A percentile compares a stretch with the other conserved stretches of the same genome.
phyloP scores from a whole-genome alignment of 176 grass and related monocot genomes.

The Musa schizocarpa region DNA sequence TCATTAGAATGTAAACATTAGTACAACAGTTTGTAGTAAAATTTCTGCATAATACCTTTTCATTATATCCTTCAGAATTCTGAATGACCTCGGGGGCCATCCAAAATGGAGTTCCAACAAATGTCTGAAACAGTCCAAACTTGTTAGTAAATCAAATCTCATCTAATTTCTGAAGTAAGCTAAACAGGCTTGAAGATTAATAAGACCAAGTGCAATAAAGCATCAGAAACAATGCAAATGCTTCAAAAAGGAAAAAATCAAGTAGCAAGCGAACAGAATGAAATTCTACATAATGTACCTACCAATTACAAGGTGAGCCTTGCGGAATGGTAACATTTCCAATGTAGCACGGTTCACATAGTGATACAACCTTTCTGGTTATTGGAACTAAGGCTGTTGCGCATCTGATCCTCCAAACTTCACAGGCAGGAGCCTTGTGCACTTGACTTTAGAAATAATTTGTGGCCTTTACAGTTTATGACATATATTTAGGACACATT shows the following conservation, averaged over 20 bases:
- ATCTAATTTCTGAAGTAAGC: too few relatives aligned
- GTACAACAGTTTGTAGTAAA: constrained; percentile 5
- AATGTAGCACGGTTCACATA: background rate
- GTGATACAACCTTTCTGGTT: background rate
- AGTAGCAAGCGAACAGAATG: background rate
- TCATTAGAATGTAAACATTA: constrained; percentile 11
- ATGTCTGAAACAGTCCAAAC: constrained; percentile 61
- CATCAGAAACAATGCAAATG: background rate
- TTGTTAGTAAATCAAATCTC: background rate
- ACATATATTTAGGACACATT: background rate
- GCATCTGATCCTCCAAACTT: background rate
- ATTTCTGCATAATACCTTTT: constrained; percentile 46
- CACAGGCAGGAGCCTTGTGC: background rate
- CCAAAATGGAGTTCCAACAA: constrained; percentile 99
- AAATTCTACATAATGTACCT: background rate
- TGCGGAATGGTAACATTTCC: background rate
- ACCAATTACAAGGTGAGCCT: background rate
- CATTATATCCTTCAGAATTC: constrained; percentile 97
- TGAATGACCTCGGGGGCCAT: constrained; percentile 99
- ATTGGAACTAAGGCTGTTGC: background rate
- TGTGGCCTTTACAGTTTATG: background rate
- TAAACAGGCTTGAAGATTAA: too few relatives aligned
- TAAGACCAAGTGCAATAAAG: too few relatives aligned
- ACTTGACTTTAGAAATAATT: background rate
- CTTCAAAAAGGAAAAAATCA: background rate